Conservation (phyloP, 2,329 filamentous ascomycete genomes). For the Aspergillus hiratsukae region DNA sequence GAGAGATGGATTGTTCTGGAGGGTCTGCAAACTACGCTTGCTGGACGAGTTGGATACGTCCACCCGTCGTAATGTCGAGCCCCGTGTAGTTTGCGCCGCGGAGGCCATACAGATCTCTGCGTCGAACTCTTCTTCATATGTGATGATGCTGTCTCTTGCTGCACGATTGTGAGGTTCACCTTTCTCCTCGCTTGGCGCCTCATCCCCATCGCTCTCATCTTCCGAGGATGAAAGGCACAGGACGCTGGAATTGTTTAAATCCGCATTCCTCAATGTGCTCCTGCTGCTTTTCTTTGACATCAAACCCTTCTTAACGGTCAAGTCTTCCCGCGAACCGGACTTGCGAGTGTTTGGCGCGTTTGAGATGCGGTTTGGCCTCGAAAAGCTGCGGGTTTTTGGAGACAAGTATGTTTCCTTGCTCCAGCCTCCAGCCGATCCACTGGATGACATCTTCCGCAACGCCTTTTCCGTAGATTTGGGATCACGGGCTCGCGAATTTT, state of each 20-base stretch:
- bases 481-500: conserved; percentile 16
- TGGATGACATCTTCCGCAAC: conserved; percentile 15
- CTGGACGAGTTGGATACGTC: conserved; percentile 23
- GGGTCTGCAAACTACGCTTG: conserved; percentile 22
- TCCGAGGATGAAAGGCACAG: conserved; percentile 49
- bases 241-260: conserved; percentile 44
- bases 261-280: conserved; percentile 33
- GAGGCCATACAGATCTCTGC: conserved; percentile 42
- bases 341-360: conserved; percentile 18
- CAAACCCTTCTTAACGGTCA: conserved; percentile 15
- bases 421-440: conserved; percentile 21
- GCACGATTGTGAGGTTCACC: conserved; percentile 7
- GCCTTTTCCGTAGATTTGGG: conserved; percentile 15
- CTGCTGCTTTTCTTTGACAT: conserved; percentile 37
- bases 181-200: conserved; percentile 14
- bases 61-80: conserved; percentile 24
- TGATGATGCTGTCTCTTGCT: conserved; percentile 37
- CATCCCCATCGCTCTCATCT: conserved; percentile 38
- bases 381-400: conserved; percentile 16
- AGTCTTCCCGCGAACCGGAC: conserved; percentile 11
- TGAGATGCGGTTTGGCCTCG: conserved; percentile 11
- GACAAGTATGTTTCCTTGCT: conserved; percentile 22
- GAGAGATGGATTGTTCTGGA: conserved; percentile 14
- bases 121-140: conserved; percentile 34
- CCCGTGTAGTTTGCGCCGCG: conserved; percentile 31